Conservation (phyloP, 1,139 yeast species). For the Debaryomyces fabryi region DNA sequence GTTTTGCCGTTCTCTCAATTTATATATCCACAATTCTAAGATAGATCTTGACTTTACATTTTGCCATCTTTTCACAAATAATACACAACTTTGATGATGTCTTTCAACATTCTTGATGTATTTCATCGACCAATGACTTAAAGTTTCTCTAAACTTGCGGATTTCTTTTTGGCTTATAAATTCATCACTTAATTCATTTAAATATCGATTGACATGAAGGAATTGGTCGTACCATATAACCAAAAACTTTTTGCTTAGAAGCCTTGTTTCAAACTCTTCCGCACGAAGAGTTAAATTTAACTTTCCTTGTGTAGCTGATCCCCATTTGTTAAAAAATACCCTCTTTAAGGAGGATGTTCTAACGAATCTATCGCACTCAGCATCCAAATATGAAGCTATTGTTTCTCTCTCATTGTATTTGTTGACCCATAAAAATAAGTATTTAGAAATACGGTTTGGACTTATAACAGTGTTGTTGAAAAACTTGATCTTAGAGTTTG, state of each 20-base stretch:
- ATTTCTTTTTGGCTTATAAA: conserved; percentile 32
- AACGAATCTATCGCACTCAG: conserved; percentile 17
- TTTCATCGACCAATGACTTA: conserved; percentile 45
- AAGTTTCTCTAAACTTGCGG: conserved; percentile 24
- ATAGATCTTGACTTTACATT: conserved; percentile 29
- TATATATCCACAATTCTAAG: conserved; percentile 42
- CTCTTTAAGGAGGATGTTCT: conserved; percentile 13
- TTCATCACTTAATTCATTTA: conserved; percentile 35
- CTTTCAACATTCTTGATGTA: conserved; percentile 35
- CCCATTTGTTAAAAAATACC: conserved; percentile 19
- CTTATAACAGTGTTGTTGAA: conserved; percentile 16
- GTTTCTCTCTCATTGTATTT: conserved; percentile 19
- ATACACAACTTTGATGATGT: conserved; percentile 40
- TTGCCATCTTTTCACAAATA: conserved; percentile 40
- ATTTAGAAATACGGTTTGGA: conserved; percentile 16
- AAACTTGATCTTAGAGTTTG: conserved; percentile 18
- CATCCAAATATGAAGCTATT: conserved; percentile 16
- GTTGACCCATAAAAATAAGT: conserved; percentile 27
- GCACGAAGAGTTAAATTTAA: conserved; percentile 3
- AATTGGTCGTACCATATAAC: conserved; percentile 41
- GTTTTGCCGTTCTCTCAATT: conserved; percentile 16
- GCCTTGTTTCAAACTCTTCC: conserved; percentile 22
- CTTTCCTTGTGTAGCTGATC: not conserved
- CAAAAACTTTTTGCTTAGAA: conserved; percentile 32
- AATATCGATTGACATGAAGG: conserved; percentile 23